Percentiles rank a stretch among this genome's conserved stretches.
Evolutionary conservation across 2,329 filamentous ascomycete species (phyloP).

Genomic region (Calonectria montana): DNA sequence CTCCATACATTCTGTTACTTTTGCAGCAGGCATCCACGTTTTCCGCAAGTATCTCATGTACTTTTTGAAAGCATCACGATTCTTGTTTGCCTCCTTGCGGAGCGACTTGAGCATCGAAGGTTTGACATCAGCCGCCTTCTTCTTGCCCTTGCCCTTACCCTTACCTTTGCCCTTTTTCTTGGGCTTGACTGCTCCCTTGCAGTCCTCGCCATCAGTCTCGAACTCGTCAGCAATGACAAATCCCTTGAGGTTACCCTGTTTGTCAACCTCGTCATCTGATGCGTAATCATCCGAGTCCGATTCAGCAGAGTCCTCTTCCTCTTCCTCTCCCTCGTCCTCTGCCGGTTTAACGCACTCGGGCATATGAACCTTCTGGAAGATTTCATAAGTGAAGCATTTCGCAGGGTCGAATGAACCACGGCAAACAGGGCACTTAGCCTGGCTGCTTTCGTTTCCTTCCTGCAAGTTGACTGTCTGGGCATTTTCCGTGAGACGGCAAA

Average conservation of each 20-base stretch:
- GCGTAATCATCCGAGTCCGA: conserved; percentile 44
- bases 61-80: conserved; percentile 70
- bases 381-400: conserved; percentile 78
- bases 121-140: conserved; percentile 57
- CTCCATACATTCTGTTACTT: conserved; percentile 81
- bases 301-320: conserved; percentile 43
- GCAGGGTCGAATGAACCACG: conserved; percentile 73
- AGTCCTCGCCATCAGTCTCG: conserved; percentile 46
- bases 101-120: conserved; percentile 70
- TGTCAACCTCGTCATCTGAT: conserved; percentile 48
- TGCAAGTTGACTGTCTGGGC: conserved; percentile 64
- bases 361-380: conserved; percentile 80
- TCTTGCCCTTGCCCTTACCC: conserved; percentile 52
- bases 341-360: conserved; percentile 60
- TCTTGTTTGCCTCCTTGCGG: conserved; percentile 74
- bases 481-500: conserved; percentile 74
- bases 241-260: conserved; percentile 57
- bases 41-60: conserved; percentile 78
- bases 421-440: conserved; percentile 80
- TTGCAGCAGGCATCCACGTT: conserved; percentile 81
- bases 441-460: conserved; percentile 68
- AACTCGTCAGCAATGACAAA: conserved; percentile 63
- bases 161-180: conserved; percentile 43
- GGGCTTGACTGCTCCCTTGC: conserved; percentile 30
- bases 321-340: conserved; percentile 48